Evolutionary conservation across 805 yeast genomes (phyloP).

Genomic region (Kockiozyma suomiensis): DNA sequence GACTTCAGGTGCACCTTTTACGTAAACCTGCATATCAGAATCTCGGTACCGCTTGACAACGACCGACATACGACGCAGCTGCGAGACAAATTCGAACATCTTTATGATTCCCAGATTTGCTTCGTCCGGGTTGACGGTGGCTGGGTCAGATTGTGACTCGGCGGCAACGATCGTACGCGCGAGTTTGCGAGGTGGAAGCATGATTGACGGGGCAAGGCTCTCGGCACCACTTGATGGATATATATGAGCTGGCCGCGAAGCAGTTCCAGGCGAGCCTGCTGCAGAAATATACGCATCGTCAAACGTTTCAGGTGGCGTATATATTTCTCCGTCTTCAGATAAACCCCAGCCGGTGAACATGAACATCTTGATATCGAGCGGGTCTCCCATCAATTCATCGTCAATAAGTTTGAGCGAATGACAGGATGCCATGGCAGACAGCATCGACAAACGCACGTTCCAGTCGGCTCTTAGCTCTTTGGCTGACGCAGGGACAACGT

Average conservation of each 20-base stretch:
- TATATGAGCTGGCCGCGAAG: neutral
- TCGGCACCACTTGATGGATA: constrained; percentile 45
- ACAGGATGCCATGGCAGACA: constrained; percentile 67
- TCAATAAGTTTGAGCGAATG: constrained; percentile 85
- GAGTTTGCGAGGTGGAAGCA: constrained; percentile 26
- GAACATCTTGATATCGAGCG: constrained; percentile 91
- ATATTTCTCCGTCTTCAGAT: constrained; percentile 59
- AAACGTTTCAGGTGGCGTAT: constrained; percentile 34
- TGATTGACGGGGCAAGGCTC: constrained; percentile 54
- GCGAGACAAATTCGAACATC: constrained; percentile 80
- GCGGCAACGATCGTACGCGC: constrained; percentile 36
- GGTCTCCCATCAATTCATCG: constrained; percentile 85
- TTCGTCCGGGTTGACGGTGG: neutral
- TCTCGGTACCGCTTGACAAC: constrained; percentile 55
- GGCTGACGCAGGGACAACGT: constrained; percentile 18
- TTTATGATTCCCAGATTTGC: constrained; percentile 51
- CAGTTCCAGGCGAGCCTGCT: neutral
- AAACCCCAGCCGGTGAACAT: constrained; percentile 80
- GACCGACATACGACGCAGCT: constrained; percentile 88
- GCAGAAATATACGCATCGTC: constrained; percentile 11
- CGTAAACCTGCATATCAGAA: constrained; percentile 55
- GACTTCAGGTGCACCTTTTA: constrained; percentile 98
- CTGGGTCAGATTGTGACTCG: constrained; percentile 26
- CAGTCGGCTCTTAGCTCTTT: constrained; percentile 10
- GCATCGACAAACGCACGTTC: constrained; percentile 41